Evolutionary conservation across 2,329 filamentous ascomycete species (phyloP), one percentile per base, ranked within the genome.

Genomic region (Pestalotiopsis sp.): DNA sequence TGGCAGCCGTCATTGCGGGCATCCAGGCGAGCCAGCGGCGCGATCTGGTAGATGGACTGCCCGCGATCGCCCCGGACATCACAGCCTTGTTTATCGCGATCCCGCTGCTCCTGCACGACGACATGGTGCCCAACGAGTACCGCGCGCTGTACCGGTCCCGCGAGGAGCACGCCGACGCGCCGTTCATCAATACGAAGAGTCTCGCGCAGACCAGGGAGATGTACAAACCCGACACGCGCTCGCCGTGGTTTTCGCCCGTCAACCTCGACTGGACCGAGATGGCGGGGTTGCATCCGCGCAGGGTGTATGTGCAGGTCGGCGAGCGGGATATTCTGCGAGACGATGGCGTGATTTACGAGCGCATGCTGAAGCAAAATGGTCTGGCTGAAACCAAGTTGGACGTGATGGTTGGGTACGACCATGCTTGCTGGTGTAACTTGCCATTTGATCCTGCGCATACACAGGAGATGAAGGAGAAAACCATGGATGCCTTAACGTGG

Each of bases 1-100:
- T 67, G 4, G 38, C 66, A 4, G 66, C 66, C 17, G 68, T 69
- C 13, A 61, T 70, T 2, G 67, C 70, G 14, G 69, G 70, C 45
- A 13, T 36, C 5, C 38, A 41, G 31, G 59, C 59, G 6, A 31
- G 59, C 13, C n/a, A 23, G 25, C 69, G 66, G 1, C 67, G 69
- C 23, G 25, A 41, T 1, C 57, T 52, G 4, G 31, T 71, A 4
- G 4, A 39, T 6, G 69, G 69, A 13, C 49, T 65, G 17, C 52
- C 72, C 23, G 66, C 65, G 20, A 69, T 71, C 4, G 20, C 23
- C n/a, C 63, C 69, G 5, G 59, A 71, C 4, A 63, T 63, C 13
- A 39, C 59, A 6, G 66, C 60, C 13, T n/a, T 39, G 9, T 68
- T 68, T 20, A 36, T 68, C 66, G 20, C 36, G 6, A 25, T 59